Percentiles rank a stretch among this genome's conserved stretches.
Conservation (phyloP, 1,284 basidiomycete species). For the Omphalotus olearius region DNA sequence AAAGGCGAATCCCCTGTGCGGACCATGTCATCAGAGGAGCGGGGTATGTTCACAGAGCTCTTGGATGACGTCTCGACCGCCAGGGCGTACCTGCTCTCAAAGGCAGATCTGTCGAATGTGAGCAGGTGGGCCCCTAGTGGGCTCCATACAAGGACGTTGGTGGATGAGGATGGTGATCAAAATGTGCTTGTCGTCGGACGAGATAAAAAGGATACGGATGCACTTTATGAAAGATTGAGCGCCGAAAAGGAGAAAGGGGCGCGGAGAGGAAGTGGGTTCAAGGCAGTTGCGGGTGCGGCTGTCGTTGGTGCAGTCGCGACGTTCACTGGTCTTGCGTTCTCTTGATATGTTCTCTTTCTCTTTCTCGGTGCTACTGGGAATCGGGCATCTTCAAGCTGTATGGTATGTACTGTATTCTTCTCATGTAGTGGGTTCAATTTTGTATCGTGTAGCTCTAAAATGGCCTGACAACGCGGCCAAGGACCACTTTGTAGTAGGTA, state of each 20-base stretch:
- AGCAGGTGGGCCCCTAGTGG: conserved; percentile 17
- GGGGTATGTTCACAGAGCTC: conserved; percentile 42
- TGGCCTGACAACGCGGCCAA: too few relatives aligned
- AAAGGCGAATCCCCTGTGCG: conserved; percentile 29
- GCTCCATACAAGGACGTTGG: conserved; percentile 14
- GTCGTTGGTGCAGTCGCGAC: conserved; percentile 39
- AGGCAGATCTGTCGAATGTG: conserved; percentile 36
- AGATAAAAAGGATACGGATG: conserved; percentile 35
- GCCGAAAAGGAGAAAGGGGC: conserved; percentile 18
- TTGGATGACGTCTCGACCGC: conserved; percentile 37
- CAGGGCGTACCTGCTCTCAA: conserved; percentile 41
- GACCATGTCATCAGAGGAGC: conserved; percentile 49
- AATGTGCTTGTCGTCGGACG: conserved; percentile 42
- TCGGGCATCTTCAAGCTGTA: too few relatives aligned
- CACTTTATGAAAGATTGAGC: conserved; percentile 33
- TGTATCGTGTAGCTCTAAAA: too few relatives aligned
- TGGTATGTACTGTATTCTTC: too few relatives aligned
- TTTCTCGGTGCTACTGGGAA: neutral
- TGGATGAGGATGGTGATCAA: conserved; percentile 30
- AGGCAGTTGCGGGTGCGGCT: conserved; percentile 34
- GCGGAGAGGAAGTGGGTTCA: conserved; percentile 21
- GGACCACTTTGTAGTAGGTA: too few relatives aligned
- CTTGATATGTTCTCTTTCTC: conserved; percentile 18
- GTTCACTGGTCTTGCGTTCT: conserved; percentile 38
- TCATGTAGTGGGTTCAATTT: too few relatives aligned